Conservation (phyloP, 1,284 basidiomycete species). For the Melampsora medusae region DNA sequence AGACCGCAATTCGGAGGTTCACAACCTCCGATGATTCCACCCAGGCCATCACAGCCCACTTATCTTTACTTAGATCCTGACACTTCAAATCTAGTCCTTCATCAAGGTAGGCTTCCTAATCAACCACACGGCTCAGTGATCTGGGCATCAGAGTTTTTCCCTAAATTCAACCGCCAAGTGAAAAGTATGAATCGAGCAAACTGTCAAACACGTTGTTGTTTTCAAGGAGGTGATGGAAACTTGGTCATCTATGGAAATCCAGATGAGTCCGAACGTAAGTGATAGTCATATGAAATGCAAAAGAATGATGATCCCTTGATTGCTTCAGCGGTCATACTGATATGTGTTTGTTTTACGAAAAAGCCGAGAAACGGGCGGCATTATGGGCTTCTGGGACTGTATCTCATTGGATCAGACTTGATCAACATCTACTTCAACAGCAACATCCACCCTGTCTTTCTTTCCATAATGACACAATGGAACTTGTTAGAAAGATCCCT, state of each 20-base stretch:
- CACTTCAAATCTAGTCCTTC: conserved; percentile 41
- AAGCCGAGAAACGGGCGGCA: conserved; percentile 30
- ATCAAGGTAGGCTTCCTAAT: conserved; percentile 17
- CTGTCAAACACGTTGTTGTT: conserved; percentile 31
- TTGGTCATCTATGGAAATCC: conserved; percentile 44
- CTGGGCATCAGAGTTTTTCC: conserved; percentile 41
- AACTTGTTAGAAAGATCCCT: too few relatives aligned
- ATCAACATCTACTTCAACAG: background rate
- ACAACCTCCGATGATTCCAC: conserved; percentile 15
- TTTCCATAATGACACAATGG: background rate
- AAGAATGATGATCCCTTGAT: too few relatives aligned
- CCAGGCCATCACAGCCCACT: conserved; percentile 19
- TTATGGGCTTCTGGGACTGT: conserved; percentile 40
- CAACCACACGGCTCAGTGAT: conserved; percentile 34
- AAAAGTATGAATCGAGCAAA: conserved; percentile 3
- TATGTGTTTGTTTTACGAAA: too few relatives aligned
- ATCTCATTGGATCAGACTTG: conserved; percentile 26
- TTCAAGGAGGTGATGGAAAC: conserved; percentile 42
- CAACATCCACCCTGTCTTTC: background rate
- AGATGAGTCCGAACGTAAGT: conserved; percentile 33
- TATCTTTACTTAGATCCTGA: conserved; percentile 40
- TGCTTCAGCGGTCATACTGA: too few relatives aligned
- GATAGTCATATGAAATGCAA: too few relatives aligned
- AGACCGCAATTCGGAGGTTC: background rate
- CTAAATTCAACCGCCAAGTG: conserved; percentile 29